Base-by-base conservation (phyloP, 2,329 filamentous ascomycete species). In the Boeremia exigua region DNA sequence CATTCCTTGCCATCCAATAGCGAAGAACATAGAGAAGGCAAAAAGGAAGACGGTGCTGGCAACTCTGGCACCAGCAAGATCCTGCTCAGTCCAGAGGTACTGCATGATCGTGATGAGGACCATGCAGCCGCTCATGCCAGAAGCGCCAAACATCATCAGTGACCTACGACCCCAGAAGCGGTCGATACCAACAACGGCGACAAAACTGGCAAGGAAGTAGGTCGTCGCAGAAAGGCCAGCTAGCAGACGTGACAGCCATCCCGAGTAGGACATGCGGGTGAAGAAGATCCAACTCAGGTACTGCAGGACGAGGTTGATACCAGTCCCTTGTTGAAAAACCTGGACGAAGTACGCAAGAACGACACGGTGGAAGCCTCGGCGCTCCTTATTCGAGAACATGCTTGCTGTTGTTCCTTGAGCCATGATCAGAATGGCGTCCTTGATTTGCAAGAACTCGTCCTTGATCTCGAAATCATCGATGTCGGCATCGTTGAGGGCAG, bases 21-120 rank as follows among this genome's bases (percentile, higher is more conserved):
- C 92, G 73, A 96, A 96, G 82, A 89, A 95, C 82, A 91, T 91
- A 80, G 96, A 92, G 82, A 92, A 95, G 78, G 94, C 88, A 78
- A 88, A 89, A 70, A 96, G 92, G 79, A 96, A 94, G 55, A 96
- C 72, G 0, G 77, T 74, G 17, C 77, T 74, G 5, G 69, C 71
- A 29, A 78, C 72, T 12, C 75, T 73, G n/a, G 63, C 63, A 3
- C 62, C 59, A 2, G 52, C 38, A 14, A 62, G 56, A 2, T 44
- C 37, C 3, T 61, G 58, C 15, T 62, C 63, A 3, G 61, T 58
- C 65, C 65, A 67, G 9, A 73, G 47, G 25, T 69, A 71, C 17
- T 67, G 63, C 30, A 66, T 48, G 3, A 69, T 58, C 6, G 71
- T 66, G 4, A 75, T 52, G 3, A 75, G 55, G 4, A 70, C 56